Evolutionary conservation across 1,284 basidiomycete genomes (phyloP).

Genomic region (Pascua guehoae): DNA sequence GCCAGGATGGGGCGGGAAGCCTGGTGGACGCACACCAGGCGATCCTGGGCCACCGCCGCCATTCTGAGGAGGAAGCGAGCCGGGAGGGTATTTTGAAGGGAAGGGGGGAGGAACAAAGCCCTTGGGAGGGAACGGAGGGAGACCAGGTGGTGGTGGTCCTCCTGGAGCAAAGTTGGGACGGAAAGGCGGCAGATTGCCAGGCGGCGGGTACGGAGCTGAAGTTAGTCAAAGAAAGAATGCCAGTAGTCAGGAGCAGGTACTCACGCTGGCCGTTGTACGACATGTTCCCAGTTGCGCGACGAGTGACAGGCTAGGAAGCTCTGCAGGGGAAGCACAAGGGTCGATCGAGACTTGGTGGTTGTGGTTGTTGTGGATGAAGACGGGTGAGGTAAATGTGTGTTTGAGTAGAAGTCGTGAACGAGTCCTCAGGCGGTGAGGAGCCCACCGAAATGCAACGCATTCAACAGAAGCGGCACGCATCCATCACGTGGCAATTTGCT

Average conservation of each 20-base stretch:
- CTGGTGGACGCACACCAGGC: slow-evolving; percentile 19
- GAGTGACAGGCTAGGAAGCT: too few relatives aligned
- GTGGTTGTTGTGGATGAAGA: too few relatives aligned
- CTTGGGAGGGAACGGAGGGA: slow-evolving; percentile 20
- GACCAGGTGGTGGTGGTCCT: not conserved
- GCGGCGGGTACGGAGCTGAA: slow-evolving; percentile 6
- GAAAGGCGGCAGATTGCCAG: slow-evolving; percentile 27
- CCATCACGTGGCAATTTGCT: too few relatives aligned
- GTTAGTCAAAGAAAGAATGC: slow-evolving; percentile 1
- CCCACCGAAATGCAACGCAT: too few relatives aligned
- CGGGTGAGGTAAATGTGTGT: too few relatives aligned
- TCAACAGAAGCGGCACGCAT: too few relatives aligned
- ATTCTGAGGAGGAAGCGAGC: too few relatives aligned
- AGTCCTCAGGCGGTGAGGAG: too few relatives aligned
- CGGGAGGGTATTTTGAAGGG: slow-evolving; percentile 1
- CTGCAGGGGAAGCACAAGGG: too few relatives aligned
- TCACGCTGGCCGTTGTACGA: slow-evolving; percentile 14
- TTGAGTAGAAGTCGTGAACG: too few relatives aligned
- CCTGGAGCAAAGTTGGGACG: slow-evolving; percentile 33
- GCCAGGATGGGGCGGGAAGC: not conserved
- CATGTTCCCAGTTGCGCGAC: not conserved
- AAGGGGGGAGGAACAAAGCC: not conserved
- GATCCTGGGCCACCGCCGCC: not conserved
- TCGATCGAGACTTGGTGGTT: too few relatives aligned
- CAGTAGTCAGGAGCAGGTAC: not conserved